These are phyloP conservation scores for Amanita subjunquillea DNA, from an alignment of 768 basidiomycete species.

Conservation along the genomic window DNA sequence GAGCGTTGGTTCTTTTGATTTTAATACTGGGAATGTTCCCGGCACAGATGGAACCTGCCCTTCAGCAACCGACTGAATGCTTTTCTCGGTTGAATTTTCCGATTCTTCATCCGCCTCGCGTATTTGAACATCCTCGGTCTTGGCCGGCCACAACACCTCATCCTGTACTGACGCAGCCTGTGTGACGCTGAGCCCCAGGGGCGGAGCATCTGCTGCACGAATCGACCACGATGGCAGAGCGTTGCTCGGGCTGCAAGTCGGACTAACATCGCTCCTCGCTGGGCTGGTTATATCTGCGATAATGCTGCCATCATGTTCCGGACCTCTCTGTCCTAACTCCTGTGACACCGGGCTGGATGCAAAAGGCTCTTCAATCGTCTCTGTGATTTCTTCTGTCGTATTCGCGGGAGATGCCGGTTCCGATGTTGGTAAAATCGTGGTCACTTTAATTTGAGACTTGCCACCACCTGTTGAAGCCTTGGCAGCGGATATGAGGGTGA, in stretches of 20 bases:
- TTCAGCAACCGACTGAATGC: neutral
- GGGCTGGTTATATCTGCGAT: neutral
- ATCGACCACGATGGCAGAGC: conserved; percentile 26
- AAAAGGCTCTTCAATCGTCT: no score
- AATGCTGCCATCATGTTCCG: neutral
- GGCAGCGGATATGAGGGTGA: conserved; percentile 1
- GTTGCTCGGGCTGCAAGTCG: neutral
- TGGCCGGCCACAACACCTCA: neutral
- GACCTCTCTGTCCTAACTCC: neutral
- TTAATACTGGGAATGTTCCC: neutral
- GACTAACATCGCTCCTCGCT: neutral
- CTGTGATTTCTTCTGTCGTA: neutral
- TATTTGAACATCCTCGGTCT: conserved; percentile 1
- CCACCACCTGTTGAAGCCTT: conserved; percentile 4
- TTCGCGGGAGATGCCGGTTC: neutral
- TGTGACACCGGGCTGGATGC: neutral
- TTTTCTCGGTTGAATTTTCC: neutral
- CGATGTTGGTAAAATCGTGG: neutral
- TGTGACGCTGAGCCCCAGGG: conserved; percentile 20
- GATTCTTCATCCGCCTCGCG: neutral
- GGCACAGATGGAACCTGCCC: neutral
- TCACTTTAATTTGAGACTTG: neutral
- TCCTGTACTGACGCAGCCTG: conserved; percentile 4
- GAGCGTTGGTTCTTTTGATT: neutral
- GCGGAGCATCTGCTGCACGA: conserved; percentile 31